phyloP scores from a whole-genome alignment of 805 yeast genomes.

The Wickerhamiella kazuoi region DNA sequence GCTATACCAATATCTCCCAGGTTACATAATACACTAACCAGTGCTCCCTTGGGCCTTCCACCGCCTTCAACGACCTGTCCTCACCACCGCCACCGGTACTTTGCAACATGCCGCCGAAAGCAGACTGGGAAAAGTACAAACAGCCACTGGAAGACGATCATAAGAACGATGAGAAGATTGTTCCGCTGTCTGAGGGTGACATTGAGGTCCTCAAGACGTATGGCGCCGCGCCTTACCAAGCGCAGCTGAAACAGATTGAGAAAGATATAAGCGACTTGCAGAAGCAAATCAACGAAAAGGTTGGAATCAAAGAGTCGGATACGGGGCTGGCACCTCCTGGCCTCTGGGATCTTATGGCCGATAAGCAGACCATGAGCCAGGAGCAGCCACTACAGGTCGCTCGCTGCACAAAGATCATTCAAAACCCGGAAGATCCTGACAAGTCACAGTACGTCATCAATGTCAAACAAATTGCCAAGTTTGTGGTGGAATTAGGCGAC shows the following conservation, averaged over 20 bases:
- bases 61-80: neutral
- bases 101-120: conserved; percentile 74
- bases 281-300: conserved; percentile 76
- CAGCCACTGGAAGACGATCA: conserved; percentile 59
- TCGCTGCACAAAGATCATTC: conserved; percentile 89
- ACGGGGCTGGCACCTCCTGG: conserved; percentile 97
- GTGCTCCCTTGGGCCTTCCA: too few relatives aligned
- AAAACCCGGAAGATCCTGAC: conserved; percentile 35
- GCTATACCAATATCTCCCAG: too few relatives aligned
- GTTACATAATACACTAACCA: too few relatives aligned
- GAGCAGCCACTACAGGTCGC: conserved; percentile 98
- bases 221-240: conserved; percentile 93
- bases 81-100: neutral
- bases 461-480: conserved; percentile 94
- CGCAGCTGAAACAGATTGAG: conserved; percentile 62
- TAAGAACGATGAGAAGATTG: conserved; percentile 50
- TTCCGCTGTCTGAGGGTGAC: conserved; percentile 87
- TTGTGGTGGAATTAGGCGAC: conserved; percentile 92
- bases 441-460: conserved; percentile 88
- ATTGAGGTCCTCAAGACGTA: conserved; percentile 93
- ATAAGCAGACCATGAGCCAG: conserved; percentile 76
- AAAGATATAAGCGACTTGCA: conserved; percentile 75
- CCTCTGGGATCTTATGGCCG: conserved; percentile 95
- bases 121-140: conserved; percentile 95
- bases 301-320: conserved; percentile 72